phyloP scores from a whole-genome alignment of 306 rosid genomes.

The Medicago arabica region DNA sequence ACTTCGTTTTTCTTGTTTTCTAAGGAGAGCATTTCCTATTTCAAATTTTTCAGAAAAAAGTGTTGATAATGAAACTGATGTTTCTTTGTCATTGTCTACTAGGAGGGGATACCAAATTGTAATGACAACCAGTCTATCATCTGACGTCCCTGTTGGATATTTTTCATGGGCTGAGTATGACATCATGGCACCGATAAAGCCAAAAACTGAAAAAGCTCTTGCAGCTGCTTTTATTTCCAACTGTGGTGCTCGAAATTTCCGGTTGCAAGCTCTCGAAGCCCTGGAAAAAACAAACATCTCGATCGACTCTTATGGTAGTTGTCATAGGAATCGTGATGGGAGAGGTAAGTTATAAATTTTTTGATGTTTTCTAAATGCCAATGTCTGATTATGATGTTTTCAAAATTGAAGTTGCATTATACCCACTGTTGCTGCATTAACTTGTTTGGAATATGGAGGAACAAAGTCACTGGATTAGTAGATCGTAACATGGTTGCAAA shows the following conservation, averaged over 20 bases:
- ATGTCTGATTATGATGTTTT: constrained; percentile 18
- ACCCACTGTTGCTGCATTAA: constrained; percentile 21
- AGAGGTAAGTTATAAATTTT: constrained; percentile 52
- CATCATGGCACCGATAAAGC: constrained; percentile 84
- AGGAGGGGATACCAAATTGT: constrained; percentile 85
- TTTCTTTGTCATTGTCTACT: constrained; percentile 37
- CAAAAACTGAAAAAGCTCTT: constrained; percentile 84
- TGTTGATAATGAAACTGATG: constrained; percentile 42
- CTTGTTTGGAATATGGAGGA: constrained; percentile 19
- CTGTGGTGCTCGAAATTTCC: constrained; percentile 94
- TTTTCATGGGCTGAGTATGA: constrained; percentile 99
- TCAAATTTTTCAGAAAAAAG: constrained; percentile 3
- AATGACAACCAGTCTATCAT: constrained; percentile 98
- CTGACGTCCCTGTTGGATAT: constrained; percentile 98
- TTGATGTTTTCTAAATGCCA: neutral
- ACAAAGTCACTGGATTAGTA: constrained; percentile 22
- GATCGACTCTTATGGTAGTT: constrained; percentile 92
- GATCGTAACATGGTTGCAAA: constrained; percentile 24
- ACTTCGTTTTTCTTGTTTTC: constrained; percentile 26
- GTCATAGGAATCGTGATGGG: constrained; percentile 88
- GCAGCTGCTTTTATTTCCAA: constrained; percentile 99
- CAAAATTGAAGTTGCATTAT: constrained; percentile 13
- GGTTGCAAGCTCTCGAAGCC: constrained; percentile 92
- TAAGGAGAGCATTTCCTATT: constrained; percentile 16
- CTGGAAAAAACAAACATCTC: constrained; percentile 68